A percentile compares a stretch with the other conserved stretches of the same genome.
These are phyloP conservation scores for Pythium grandisporangium DNA, from an alignment of 352 stramenopile species.

Conservation along the genomic window DNA sequence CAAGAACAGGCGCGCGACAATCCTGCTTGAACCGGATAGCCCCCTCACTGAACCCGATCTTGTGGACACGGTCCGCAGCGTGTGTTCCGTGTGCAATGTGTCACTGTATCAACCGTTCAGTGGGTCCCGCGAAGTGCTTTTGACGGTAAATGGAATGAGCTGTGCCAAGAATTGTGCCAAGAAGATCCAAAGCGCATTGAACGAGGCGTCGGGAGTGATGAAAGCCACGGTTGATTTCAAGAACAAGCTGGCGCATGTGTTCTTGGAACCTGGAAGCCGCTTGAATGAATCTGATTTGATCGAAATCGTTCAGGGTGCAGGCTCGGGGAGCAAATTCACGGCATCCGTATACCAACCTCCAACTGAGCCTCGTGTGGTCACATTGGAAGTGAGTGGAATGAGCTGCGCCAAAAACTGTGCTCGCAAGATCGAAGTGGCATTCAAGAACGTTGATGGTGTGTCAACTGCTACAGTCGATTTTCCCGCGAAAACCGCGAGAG, in stretches of 20 bases:
- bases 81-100: slow-evolving; percentile 38
- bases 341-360: slow-evolving; percentile 33
- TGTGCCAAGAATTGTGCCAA: slow-evolving; percentile 64
- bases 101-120: slow-evolving; percentile 62
- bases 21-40: slow-evolving; percentile 57
- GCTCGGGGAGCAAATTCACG: slow-evolving; percentile 58
- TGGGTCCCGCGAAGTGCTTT: slow-evolving; percentile 62
- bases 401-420: slow-evolving; percentile 77
- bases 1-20: slow-evolving; percentile 47
- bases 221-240: slow-evolving; percentile 73
- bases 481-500: slow-evolving; percentile 32
- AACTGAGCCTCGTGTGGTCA: slow-evolving; percentile 30
- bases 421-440: slow-evolving; percentile 55
- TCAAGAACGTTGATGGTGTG: slow-evolving; percentile 50
- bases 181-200: slow-evolving; percentile 71
- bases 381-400: slow-evolving; percentile 65
- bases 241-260: slow-evolving; percentile 65
- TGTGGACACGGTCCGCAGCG: slow-evolving; percentile 40
- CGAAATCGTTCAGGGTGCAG: slow-evolving; percentile 40
- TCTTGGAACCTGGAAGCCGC: slow-evolving; percentile 59
- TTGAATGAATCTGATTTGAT: slow-evolving; percentile 58
- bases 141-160: slow-evolving; percentile 72
- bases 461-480: slow-evolving; percentile 67
- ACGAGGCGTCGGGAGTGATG: slow-evolving; percentile 46
- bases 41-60: slow-evolving; percentile 56